Conservation (phyloP, 441 rosid species). For the Hypseocharis bilobata region DNA sequence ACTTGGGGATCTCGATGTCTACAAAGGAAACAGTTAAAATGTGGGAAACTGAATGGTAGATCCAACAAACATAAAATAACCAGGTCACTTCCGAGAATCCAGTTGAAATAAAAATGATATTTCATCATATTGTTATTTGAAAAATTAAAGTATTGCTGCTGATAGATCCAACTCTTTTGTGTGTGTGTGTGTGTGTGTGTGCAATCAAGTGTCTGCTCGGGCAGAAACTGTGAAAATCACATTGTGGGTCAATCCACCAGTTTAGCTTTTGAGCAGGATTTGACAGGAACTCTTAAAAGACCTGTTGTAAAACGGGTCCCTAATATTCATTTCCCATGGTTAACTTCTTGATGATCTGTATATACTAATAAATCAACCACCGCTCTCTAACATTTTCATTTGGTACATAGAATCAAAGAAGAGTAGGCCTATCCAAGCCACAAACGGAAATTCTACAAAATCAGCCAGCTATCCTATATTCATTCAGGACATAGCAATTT, state of each 20-base stretch:
- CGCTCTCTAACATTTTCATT: no score
- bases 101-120: not conserved
- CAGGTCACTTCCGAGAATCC: not conserved
- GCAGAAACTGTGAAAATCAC: not conserved
- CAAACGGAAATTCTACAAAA: no score
- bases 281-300: not conserved
- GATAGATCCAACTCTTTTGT: not conserved
- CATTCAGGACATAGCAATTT: no score
- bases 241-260: not conserved
- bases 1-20: conserved; percentile 79
- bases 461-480: not conserved
- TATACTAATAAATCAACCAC: no score
- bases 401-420: no score
- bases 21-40: conserved; percentile 19
- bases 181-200: no score
- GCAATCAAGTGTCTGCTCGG: not conserved
- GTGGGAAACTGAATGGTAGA: not conserved
- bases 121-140: no score
- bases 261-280: not conserved
- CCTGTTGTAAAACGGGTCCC: not conserved
- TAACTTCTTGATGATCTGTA: not conserved
- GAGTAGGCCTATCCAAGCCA: no score
- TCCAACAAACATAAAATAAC: not conserved
- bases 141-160: no score
- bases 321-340: no score